A percentile compares a stretch with the other conserved stretches of the same genome.
phyloP scores from a whole-genome alignment of 1,284 basidiomycete species.

The Irpex rosettiformis region DNA sequence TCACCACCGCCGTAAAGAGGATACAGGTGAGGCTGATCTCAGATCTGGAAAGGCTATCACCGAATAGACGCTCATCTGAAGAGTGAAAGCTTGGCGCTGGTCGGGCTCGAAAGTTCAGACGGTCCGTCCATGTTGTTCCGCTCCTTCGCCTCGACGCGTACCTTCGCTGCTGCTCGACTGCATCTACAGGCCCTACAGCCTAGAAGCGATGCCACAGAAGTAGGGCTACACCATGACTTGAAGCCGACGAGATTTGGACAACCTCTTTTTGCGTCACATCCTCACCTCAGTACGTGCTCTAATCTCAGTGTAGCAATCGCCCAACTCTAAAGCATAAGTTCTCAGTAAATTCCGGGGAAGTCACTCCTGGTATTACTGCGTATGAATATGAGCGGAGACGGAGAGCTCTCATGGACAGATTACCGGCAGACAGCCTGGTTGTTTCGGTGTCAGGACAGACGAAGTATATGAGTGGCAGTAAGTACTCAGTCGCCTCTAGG shows the following conservation, averaged over 20 bases:
- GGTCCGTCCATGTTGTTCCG: constrained; percentile 11
- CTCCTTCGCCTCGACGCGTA: constrained; percentile 3
- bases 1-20: background rate
- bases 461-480: constrained; percentile 86
- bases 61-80: background rate
- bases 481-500: constrained; percentile 31
- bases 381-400: constrained; percentile 85
- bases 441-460: constrained; percentile 79
- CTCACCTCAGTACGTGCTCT: constrained; percentile 24
- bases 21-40: background rate
- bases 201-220: constrained; percentile 9
- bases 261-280: constrained; percentile 27
- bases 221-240: constrained; percentile 8
- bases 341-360: constrained; percentile 44
- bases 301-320: constrained; percentile 13
- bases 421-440: constrained; percentile 79
- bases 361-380: constrained; percentile 83
- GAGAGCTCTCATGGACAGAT: constrained; percentile 65
- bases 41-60: background rate
- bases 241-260: constrained; percentile 30
- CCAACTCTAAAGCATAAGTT: constrained; percentile 47
- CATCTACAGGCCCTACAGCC: background rate
- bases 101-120: background rate
- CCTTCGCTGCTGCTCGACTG: background rate
- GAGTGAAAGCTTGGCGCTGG: background rate